Evolutionary conservation across 1,284 basidiomycete genomes (phyloP).

Genomic region (Trichosporon ovoides): DNA sequence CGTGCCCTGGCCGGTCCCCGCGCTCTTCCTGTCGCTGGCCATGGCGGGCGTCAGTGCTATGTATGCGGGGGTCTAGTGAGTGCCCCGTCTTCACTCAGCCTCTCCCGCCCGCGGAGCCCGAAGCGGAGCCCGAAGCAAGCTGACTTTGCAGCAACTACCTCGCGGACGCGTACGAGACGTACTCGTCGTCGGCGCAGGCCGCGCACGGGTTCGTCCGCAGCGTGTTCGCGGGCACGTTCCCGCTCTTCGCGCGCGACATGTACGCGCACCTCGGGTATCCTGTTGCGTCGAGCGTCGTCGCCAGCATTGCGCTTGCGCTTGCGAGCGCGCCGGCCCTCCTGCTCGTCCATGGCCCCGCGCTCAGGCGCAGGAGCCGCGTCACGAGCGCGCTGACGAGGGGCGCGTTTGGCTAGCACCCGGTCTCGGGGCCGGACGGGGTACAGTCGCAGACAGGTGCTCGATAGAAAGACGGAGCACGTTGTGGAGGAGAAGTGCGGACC

Average conservation of each 20-base stretch:
- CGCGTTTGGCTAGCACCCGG: not conserved
- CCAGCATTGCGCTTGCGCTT: conserved; percentile 38
- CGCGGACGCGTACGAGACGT: conserved; percentile 44
- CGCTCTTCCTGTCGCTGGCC: conserved; percentile 26
- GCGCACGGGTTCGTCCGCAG: conserved; percentile 45
- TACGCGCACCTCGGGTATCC: conserved; percentile 41
- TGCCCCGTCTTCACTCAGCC: no score
- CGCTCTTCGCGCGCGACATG: conserved; percentile 40
- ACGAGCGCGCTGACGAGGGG: conserved; percentile 31
- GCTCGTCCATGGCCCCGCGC: conserved; percentile 36
- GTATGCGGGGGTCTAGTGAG: conserved; percentile 42
- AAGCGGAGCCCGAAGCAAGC: no score
- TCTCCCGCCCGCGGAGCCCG: no score
- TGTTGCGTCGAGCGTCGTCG: conserved; percentile 41
- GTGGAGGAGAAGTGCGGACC: no score
- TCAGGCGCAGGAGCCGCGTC: conserved; percentile 42
- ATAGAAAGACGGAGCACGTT: no score
- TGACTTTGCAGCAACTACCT: conserved; percentile 33
- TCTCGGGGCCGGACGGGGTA: no score
- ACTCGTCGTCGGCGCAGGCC: conserved; percentile 47
- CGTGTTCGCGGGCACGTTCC: conserved; percentile 36
- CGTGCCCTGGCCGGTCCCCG: conserved; percentile 37
- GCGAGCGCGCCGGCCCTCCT: conserved; percentile 40
- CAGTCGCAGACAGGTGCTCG: no score
- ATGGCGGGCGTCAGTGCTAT: conserved; percentile 39